Conservation (phyloP, 1,284 basidiomycete genomes). For the Sanghuangporus weigelae region DNA sequence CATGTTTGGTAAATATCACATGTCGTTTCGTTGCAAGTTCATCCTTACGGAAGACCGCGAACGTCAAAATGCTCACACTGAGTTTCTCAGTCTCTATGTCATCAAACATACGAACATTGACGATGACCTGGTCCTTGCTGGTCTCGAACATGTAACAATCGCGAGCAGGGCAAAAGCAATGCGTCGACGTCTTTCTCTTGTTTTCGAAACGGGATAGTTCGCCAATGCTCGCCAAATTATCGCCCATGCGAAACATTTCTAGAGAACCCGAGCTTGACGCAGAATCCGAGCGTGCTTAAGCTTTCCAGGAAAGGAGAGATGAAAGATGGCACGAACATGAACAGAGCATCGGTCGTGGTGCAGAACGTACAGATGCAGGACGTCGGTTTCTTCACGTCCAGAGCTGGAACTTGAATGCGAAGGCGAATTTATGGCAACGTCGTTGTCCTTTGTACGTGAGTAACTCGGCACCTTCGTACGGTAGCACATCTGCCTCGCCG, state of each 20-base stretch:
- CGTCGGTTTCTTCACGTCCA: neutral
- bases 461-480: neutral
- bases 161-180: neutral
- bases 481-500: neutral
- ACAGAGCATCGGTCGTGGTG: too few relatives aligned
- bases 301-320: too few relatives aligned
- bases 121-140: neutral
- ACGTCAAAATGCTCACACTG: neutral
- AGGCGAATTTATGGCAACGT: slow-evolving; percentile 18
- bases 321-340: too few relatives aligned
- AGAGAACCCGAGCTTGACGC: neutral
- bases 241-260: neutral
- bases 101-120: neutral
- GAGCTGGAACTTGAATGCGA: slow-evolving; percentile 9
- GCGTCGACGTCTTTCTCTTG: neutral
- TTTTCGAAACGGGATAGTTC: neutral
- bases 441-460: slow-evolving; percentile 15
- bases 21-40: too few relatives aligned
- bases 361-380: too few relatives aligned
- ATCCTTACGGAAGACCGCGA: neutral
- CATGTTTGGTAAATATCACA: neutral
- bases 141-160: neutral
- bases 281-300: too few relatives aligned
- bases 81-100: neutral
- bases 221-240: neutral